Conservation (phyloP, 2,329 filamentous ascomycete species). For the Beauveria brongniartii region DNA sequence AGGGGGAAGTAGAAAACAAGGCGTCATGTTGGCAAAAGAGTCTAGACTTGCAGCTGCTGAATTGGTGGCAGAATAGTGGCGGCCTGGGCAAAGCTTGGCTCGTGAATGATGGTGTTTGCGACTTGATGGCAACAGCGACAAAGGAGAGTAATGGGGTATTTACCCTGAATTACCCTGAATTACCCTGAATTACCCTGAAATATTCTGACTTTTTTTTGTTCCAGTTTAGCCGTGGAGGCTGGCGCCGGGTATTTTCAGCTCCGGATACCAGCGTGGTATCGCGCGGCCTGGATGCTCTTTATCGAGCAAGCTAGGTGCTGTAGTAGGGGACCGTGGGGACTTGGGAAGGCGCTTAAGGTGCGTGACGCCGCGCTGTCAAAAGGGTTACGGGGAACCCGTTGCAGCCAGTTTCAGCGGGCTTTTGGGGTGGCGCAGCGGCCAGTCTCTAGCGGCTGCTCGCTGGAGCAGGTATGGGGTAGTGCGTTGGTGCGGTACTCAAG, state of each 20-base stretch:
- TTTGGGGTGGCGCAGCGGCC: neutral
- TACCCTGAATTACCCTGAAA: no score
- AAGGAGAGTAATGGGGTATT: neutral
- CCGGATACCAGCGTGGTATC: neutral
- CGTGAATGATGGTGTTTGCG: neutral
- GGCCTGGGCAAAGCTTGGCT: constrained; percentile 1
- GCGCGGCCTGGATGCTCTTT: neutral
- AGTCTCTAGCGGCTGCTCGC: neutral
- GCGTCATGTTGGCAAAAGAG: neutral
- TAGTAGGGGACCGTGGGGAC: neutral
- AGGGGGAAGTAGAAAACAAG: neutral
- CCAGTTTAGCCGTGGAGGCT: no score
- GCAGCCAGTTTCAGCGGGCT: neutral
- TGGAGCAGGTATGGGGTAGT: neutral
- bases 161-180: no score
- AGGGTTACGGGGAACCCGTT: neutral
- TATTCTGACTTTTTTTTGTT: no score
- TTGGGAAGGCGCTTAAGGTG: neutral
- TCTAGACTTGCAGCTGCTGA: neutral
- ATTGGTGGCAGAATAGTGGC: neutral
- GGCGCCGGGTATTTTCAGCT: no score
- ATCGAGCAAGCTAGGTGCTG: neutral
- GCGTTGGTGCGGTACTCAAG: no score
- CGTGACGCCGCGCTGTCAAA: neutral
- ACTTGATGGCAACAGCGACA: neutral